phyloP scores from a whole-genome alignment of 169 alveolate genomes.

The Plasmodium vinckei region DNA sequence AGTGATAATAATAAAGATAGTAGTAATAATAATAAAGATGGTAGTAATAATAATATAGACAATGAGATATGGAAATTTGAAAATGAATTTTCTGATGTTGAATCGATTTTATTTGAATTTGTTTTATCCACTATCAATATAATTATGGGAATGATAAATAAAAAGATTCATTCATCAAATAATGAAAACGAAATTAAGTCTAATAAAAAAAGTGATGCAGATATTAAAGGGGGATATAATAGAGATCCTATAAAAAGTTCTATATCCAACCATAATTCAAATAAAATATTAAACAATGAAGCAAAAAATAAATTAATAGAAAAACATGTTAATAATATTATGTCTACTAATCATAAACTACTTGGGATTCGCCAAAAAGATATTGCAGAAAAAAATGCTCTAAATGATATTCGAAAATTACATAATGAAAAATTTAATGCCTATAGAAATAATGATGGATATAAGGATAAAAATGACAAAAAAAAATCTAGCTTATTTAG shows the following conservation, averaged over 20 bases:
- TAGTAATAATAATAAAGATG: neutral
- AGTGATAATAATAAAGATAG: neutral
- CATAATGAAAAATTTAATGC: constrained; percentile 48
- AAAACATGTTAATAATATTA: constrained; percentile 21
- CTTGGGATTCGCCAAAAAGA: constrained; percentile 41
- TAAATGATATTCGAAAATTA: constrained; percentile 61
- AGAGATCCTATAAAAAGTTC: neutral
- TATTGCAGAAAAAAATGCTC: constrained; percentile 42
- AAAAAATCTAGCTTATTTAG: neutral
- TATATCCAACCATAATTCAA: neutral
- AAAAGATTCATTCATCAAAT: constrained; percentile 7
- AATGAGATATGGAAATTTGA: constrained; percentile 68
- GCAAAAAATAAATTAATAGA: constrained; percentile 24
- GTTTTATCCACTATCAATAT: constrained; percentile 59
- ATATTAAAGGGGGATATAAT: neutral
- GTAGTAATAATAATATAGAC: neutral
- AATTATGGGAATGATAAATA: constrained; percentile 49
- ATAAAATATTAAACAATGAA: constrained; percentile 22
- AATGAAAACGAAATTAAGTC: neutral
- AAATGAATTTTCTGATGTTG: constrained; percentile 25
- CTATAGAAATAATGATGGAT: constrained; percentile 30
- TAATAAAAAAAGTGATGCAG: constrained; percentile 5
- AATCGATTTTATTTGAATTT: constrained; percentile 60
- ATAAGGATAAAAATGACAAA: neutral
- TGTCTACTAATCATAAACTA: constrained; percentile 30